These are phyloP conservation scores for Metschnikowia peoriensis DNA, from an alignment of 805 yeast genomes.

Conservation along the genomic window DNA sequence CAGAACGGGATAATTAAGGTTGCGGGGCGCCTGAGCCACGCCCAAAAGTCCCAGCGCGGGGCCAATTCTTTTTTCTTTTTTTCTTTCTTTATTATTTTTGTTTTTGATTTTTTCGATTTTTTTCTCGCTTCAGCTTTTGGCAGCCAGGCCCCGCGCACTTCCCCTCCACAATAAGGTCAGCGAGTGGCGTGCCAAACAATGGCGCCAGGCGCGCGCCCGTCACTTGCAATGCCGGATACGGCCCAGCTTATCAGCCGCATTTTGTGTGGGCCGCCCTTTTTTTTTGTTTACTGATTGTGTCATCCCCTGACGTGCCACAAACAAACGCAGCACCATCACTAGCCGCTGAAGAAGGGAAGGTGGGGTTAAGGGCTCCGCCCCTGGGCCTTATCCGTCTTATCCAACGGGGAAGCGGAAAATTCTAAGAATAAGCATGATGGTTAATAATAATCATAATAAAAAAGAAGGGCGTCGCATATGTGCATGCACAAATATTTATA, in stretches of 20 bases:
- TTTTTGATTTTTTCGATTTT: not conserved
- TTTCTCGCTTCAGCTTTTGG: too few relatives aligned
- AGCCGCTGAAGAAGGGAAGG: not conserved
- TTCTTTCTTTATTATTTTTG: too few relatives aligned
- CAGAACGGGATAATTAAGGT: too few relatives aligned
- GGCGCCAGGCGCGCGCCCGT: not conserved
- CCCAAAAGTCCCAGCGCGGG: too few relatives aligned
- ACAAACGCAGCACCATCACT: too few relatives aligned
- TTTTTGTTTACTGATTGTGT: not conserved
- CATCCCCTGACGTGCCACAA: not conserved
- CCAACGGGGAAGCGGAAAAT: too few relatives aligned
- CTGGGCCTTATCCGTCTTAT: not conserved
- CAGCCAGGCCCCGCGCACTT: not conserved
- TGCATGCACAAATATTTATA: too few relatives aligned
- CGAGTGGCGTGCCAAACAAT: not conserved
- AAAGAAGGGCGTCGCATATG: too few relatives aligned
- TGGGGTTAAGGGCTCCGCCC: not conserved
- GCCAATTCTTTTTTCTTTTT: too few relatives aligned
- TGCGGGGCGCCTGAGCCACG: too few relatives aligned
- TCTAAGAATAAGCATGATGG: too few relatives aligned
- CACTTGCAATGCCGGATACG: not conserved
- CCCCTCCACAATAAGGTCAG: not conserved
- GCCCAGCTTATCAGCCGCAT: not conserved
- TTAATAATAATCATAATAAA: too few relatives aligned
- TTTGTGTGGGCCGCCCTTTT: not conserved